Percentiles rank a stretch among this genome's conserved stretches.
Conservation (phyloP, 148 eudicot genomes). For the Suaeda aralocaspica region DNA sequence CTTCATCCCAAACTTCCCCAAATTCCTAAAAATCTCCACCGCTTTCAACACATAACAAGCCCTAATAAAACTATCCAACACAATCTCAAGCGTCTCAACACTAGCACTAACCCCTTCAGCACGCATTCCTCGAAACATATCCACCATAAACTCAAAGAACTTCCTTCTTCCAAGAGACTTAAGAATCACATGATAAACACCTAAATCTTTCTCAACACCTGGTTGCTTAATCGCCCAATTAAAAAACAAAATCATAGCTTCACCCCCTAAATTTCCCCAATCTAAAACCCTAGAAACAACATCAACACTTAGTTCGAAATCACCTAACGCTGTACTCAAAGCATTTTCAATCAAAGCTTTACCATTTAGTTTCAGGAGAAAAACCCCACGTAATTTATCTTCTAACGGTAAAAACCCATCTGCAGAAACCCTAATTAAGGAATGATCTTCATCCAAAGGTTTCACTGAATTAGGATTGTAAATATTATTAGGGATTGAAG, state of each 20-base stretch:
- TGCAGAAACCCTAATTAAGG: conserved; percentile 25
- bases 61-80: conserved; percentile 64
- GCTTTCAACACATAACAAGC: conserved; percentile 54
- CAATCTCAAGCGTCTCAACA: conserved; percentile 50
- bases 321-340: conserved; percentile 31
- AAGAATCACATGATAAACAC: conserved; percentile 49
- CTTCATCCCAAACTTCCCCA: conserved; percentile 55
- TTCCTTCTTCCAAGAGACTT: conserved; percentile 85
- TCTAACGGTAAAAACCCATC: conserved; percentile 59
- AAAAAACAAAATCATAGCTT: conserved; percentile 63
- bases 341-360: conserved; percentile 48
- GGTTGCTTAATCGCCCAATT: conserved; percentile 63
- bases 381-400: conserved; percentile 79
- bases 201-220: conserved; percentile 28
- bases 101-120: conserved; percentile 35
- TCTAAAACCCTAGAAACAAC: conserved; percentile 60
- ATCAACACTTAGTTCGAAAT: conserved; percentile 38
- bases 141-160: conserved; percentile 52
- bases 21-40: conserved; percentile 43
- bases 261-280: conserved; percentile 60
- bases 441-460: conserved; percentile 12
- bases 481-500: conserved; percentile 2
- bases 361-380: conserved; percentile 68
- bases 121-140: conserved; percentile 47
- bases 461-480: conserved; percentile 9